These are phyloP conservation scores for Ceratobasidium sp. DNA, from an alignment of 1,284 basidiomycete genomes.

Conservation along the genomic window DNA sequence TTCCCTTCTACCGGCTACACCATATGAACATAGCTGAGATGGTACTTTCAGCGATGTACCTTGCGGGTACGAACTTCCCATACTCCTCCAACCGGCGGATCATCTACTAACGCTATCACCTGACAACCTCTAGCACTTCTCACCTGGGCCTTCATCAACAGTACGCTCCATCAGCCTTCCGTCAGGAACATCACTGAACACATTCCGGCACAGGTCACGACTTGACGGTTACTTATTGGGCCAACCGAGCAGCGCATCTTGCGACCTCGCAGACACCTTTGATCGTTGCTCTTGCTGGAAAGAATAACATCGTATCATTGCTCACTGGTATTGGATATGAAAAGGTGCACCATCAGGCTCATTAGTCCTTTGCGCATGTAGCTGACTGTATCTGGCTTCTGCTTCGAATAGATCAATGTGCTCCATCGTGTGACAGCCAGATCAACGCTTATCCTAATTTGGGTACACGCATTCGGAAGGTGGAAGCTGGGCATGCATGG, in stretches of 20 bases:
- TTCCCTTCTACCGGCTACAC: conserved; percentile 38
- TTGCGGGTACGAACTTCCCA: conserved; percentile 5
- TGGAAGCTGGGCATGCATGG: conserved; percentile 22
- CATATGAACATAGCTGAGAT: conserved; percentile 37
- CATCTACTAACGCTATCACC: conserved; percentile 35
- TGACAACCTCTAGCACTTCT: conserved; percentile 21
- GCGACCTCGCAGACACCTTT: conserved; percentile 49
- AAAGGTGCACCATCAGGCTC: conserved; percentile 13
- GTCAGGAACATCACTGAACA: background rate
- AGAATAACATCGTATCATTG: conserved; percentile 41
- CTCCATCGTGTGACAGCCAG: conserved; percentile 41
- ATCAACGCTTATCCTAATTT: conserved; percentile 36
- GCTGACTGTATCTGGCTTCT: background rate
- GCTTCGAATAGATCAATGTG: conserved; percentile 31
- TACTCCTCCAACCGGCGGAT: background rate
- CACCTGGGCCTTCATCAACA: conserved; percentile 45
- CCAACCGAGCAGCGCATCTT: conserved; percentile 36
- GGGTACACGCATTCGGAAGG: conserved; percentile 40
- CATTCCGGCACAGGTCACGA: conserved; percentile 46
- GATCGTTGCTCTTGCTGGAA: conserved; percentile 47
- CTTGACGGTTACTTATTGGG: conserved; percentile 39
- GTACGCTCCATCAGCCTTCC: conserved; percentile 44
- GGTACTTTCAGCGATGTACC: conserved; percentile 17
- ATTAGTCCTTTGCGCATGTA: background rate
- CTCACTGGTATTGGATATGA: conserved; percentile 41